A percentile compares a stretch with the other conserved stretches of the same genome.
phyloP scores from a whole-genome alignment of 2,329 filamentous ascomycete species.

The Falciphora oryzae region DNA sequence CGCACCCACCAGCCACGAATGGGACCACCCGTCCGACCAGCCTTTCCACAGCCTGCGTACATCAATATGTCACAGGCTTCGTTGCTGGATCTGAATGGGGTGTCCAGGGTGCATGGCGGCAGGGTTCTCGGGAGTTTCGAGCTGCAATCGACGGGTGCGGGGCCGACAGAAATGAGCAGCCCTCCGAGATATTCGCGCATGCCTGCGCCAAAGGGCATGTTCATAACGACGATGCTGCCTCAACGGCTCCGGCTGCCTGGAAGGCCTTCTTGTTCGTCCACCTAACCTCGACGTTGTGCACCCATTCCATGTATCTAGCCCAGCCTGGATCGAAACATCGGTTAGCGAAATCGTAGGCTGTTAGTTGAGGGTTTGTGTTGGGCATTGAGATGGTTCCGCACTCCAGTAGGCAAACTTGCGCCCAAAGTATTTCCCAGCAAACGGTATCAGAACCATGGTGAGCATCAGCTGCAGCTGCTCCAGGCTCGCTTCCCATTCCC shows the following conservation, averaged over 20 bases:
- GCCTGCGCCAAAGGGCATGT: not conserved
- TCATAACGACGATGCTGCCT: conserved; percentile 52
- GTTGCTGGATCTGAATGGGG: not conserved
- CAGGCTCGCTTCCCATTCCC: conserved; percentile 89
- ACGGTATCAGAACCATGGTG: conserved; percentile 92
- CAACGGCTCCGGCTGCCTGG: conserved; percentile 56
- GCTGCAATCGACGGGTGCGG: no score
- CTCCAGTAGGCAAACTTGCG: conserved; percentile 95
- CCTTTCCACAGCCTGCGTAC: no score
- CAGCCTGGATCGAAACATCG: conserved; percentile 55
- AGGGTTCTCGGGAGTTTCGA: not conserved
- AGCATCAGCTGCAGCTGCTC: conserved; percentile 90
- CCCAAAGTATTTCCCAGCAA: conserved; percentile 90
- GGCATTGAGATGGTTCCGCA: conserved; percentile 41
- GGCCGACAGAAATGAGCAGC: not conserved
- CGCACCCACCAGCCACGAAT: no score
- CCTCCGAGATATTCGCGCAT: not conserved
- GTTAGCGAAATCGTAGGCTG: conserved; percentile 1
- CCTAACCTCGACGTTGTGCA: conserved; percentile 70
- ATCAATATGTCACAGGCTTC: not conserved
- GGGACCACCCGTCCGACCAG: no score
- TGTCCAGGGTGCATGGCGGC: not conserved
- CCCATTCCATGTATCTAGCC: conserved; percentile 92
- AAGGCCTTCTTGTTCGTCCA: conserved; percentile 59
- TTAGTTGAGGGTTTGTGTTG: not conserved